These are phyloP conservation scores for Mycosphaerella sp. DNA, from an alignment of 2,329 filamentous ascomycete species.

Conservation along the genomic window DNA sequence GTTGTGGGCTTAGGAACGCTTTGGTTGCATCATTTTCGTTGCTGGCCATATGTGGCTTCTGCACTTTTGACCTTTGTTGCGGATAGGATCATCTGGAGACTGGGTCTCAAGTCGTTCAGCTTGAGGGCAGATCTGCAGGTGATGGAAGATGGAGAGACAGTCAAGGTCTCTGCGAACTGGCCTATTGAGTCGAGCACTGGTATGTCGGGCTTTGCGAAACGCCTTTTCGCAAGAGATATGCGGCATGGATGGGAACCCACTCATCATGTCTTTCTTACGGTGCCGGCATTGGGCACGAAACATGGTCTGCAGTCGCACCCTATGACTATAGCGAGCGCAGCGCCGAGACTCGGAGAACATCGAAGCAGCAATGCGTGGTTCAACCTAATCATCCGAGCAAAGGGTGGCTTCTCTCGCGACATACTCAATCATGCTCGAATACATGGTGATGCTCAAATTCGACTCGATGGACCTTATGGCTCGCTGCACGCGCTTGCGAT, in stretches of 20 bases:
- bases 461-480: conserved; percentile 61
- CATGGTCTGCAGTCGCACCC: conserved; percentile 58
- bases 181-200: conserved; percentile 21
- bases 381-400: conserved; percentile 54
- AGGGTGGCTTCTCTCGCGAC: conserved; percentile 54
- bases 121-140: conserved; percentile 48
- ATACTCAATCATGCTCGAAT: conserved; percentile 49
- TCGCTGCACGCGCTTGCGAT: conserved; percentile 51
- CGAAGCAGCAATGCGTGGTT: conserved; percentile 46
- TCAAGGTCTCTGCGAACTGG: conserved; percentile 47
- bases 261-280: conserved; percentile 58
- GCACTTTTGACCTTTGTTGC: conserved; percentile 52
- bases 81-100: conserved; percentile 54
- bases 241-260: conserved; percentile 52
- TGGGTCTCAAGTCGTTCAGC: conserved; percentile 47
- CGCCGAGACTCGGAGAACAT: conserved; percentile 35
- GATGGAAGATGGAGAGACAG: conserved; percentile 52
- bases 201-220: background rate
- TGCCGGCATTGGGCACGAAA: conserved; percentile 49
- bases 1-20: conserved; percentile 50
- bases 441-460: conserved; percentile 42
- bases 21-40: conserved; percentile 53
- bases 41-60: conserved; percentile 48
- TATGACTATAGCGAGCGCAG: conserved; percentile 60
- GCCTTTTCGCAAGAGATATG: conserved; percentile 28